Evolutionary conservation across 257 asterid genomes (phyloP).

Genomic region (Misopates orontium): DNA sequence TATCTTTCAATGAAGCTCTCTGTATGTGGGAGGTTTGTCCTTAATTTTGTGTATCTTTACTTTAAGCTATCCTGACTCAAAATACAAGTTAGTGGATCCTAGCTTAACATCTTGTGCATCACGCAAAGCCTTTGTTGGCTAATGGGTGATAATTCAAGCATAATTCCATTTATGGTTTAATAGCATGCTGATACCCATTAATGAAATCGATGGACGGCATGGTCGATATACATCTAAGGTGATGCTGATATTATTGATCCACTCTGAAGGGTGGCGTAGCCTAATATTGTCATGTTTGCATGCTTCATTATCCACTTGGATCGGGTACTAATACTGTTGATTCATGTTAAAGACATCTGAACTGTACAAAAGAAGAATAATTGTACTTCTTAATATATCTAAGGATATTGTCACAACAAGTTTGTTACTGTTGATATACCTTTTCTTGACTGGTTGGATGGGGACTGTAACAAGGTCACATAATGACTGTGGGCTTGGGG

Average conservation of each 20-base stretch:
- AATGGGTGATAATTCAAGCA: constrained; percentile 9
- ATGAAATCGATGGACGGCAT: constrained; percentile 7
- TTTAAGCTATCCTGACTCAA: neutral
- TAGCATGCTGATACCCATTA: neutral
- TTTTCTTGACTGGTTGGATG: neutral
- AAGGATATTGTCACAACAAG: too few relatives aligned
- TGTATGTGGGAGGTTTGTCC: constrained; percentile 99
- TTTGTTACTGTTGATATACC: neutral
- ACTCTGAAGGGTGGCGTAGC: too few relatives aligned
- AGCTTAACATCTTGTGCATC: constrained; percentile 18
- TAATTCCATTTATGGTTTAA: neutral
- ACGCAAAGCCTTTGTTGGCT: constrained; percentile 15
- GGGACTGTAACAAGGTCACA: constrained; percentile 1
- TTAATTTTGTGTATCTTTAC: constrained; percentile 22
- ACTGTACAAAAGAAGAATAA: neutral
- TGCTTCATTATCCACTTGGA: too few relatives aligned
- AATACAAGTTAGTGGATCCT: constrained; percentile 13
- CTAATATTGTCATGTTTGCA: too few relatives aligned
- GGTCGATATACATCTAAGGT: constrained; percentile 7
- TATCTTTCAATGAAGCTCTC: constrained; percentile 89
- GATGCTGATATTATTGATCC: neutral
- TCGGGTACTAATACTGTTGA: too few relatives aligned
- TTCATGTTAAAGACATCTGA: neutral
- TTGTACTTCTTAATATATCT: neutral
- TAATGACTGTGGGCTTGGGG: too few relatives aligned